Evolutionary conservation across 495 filamentous ascomycete species (phyloP).

Genomic region (Astrothelium subdiscretum): DNA sequence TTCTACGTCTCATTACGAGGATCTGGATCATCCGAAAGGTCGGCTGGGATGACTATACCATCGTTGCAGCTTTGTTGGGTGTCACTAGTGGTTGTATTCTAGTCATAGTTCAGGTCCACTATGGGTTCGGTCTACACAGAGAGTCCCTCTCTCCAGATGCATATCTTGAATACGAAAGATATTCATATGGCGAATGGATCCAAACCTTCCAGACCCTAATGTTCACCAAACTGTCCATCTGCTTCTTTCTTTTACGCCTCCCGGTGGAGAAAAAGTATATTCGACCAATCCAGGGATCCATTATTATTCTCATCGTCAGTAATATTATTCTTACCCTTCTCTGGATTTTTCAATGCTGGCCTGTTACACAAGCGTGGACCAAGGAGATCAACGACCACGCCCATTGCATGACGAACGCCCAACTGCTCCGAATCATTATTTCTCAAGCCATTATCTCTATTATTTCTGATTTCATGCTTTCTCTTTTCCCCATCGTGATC

Average conservation of each 20-base stretch:
- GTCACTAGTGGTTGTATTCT: neutral
- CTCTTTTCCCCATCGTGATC: neutral
- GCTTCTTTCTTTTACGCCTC: conserved; percentile 65
- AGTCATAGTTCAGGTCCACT: neutral
- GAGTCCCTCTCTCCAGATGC: neutral
- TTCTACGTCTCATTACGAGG: neutral
- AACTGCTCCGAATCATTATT: neutral
- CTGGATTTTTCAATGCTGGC: neutral
- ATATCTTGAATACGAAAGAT: neutral
- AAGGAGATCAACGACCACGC: neutral
- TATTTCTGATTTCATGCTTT: neutral
- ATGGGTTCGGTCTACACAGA: neutral
- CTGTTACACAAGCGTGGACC: neutral
- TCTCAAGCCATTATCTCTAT: neutral
- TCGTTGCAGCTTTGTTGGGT: neutral
- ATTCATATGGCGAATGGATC: neutral
- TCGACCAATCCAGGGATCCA: neutral
- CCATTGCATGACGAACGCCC: neutral
- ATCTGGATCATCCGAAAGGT: neutral
- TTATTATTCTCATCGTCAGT: neutral
- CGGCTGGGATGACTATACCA: neutral
- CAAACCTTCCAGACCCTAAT: neutral
- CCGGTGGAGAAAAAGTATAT: conserved; percentile 41
- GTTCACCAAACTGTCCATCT: conserved; percentile 59
- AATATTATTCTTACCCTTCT: neutral